Percentiles rank a stretch among this genome's conserved stretches.
Conservation (phyloP, 2,329 filamentous ascomycete genomes). For the Stemphylium beticola region DNA sequence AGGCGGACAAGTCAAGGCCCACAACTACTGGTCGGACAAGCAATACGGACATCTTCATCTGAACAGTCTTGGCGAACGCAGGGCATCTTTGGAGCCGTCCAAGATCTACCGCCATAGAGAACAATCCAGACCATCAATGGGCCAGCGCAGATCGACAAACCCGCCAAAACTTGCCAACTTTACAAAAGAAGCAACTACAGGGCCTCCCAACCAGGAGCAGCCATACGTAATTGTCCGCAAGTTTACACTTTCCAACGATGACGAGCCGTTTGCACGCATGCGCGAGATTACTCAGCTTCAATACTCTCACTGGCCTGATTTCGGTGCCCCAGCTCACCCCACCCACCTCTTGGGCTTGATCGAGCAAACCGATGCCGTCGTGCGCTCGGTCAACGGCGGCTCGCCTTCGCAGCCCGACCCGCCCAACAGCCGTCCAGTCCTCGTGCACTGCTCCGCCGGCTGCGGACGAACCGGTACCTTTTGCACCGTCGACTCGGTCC, state of each 20-base stretch:
- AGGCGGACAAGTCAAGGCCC: conserved; percentile 91
- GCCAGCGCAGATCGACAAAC: conserved; percentile 45
- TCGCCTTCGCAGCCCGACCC: conserved; percentile 64
- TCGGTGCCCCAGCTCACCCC: conserved; percentile 89
- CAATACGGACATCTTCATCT: conserved; percentile 80
- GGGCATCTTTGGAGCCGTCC: conserved; percentile 73
- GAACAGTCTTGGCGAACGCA: conserved; percentile 79
- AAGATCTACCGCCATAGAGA: conserved; percentile 57
- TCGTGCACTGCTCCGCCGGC: conserved; percentile 95
- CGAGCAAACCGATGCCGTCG: conserved; percentile 82
- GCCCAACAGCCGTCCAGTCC: conserved; percentile 67
- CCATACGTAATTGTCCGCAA: conserved; percentile 85
- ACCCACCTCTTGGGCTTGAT: conserved; percentile 85
- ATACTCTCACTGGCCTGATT: conserved; percentile 96
- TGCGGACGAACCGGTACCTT: conserved; percentile 96
- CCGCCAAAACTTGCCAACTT: conserved; percentile 38
- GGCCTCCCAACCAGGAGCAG: conserved; percentile 58
- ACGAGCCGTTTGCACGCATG: conserved; percentile 81
- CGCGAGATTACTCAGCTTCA: conserved; percentile 94
- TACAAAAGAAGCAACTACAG: conserved; percentile 31
- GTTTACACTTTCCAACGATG: conserved; percentile 79
- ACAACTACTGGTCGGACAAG: conserved; percentile 85
- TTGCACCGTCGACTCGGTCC: conserved; percentile 93
- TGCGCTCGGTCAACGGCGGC: conserved; percentile 56
- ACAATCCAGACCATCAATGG: conserved; percentile 42